These are phyloP conservation scores for Talaromyces funiculosus DNA, from an alignment of 2,329 filamentous ascomycete genomes.

Conservation along the genomic window DNA sequence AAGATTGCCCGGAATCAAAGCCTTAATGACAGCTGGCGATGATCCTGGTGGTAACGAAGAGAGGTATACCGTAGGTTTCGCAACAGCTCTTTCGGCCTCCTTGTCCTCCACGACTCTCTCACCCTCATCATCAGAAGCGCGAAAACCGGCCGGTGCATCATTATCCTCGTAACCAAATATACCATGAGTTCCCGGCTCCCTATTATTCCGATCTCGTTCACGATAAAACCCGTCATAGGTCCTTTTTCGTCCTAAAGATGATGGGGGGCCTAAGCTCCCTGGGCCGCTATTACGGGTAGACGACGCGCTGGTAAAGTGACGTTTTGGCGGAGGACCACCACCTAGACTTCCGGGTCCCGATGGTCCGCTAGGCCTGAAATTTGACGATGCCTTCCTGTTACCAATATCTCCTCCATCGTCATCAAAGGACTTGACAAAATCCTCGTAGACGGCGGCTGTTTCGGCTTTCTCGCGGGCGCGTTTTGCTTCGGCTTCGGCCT, in stretches of 20 bases:
- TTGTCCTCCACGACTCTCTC: conserved; percentile 36
- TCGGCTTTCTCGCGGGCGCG: conserved; percentile 77
- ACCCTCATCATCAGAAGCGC: conserved; percentile 41
- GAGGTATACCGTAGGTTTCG: conserved; percentile 52
- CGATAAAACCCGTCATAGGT: conserved; percentile 38
- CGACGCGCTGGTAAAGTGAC: conserved; percentile 54
- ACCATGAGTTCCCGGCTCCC: conserved; percentile 23
- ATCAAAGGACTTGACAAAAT: conserved; percentile 70
- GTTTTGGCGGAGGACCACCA: conserved; percentile 43
- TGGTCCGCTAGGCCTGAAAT: conserved; percentile 25
- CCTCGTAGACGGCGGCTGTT: conserved; percentile 77
- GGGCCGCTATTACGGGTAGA: conserved; percentile 43
- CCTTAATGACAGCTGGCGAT: conserved; percentile 46
- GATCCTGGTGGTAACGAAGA: conserved; percentile 50
- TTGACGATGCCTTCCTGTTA: conserved; percentile 17
- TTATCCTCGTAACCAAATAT: conserved; percentile 38
- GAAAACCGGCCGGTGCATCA: conserved; percentile 38
- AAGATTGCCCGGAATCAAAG: conserved; percentile 49
- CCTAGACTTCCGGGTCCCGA: conserved; percentile 27
- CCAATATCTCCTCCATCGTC: conserved; percentile 32
- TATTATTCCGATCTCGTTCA: conserved; percentile 35
- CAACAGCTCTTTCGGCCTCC: conserved; percentile 43
- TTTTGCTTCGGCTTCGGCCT: conserved; percentile 85
- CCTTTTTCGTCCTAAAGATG: conserved; percentile 39
- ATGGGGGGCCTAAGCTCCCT: conserved; percentile 43